A percentile compares a stretch with the other conserved stretches of the same genome.
Evolutionary conservation across 2,329 filamentous ascomycete species (phyloP).

Genomic region (Diaporthe humulicola): DNA sequence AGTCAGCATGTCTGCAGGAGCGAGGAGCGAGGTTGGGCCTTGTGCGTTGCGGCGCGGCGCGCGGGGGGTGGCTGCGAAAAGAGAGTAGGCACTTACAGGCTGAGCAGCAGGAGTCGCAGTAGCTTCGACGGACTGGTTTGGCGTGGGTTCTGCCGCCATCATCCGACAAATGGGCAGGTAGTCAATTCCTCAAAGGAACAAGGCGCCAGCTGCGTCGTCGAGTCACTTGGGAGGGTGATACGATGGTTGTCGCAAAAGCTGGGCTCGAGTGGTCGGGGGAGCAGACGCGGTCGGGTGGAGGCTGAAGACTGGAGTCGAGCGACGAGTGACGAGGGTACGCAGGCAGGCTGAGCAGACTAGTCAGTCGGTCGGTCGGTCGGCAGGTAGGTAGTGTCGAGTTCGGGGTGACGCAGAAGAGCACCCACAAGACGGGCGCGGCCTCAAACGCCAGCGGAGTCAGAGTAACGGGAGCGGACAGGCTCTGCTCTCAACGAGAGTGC

Average conservation of each 20-base stretch:
- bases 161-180: slow-evolving; percentile 57
- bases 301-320: slow-evolving; percentile 37
- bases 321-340: slow-evolving; percentile 33
- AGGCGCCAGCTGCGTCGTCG: slow-evolving; percentile 37
- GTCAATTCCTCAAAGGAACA: slow-evolving; percentile 38
- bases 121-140: slow-evolving; percentile 67
- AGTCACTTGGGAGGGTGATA: slow-evolving; percentile 17
- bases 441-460: slow-evolving; percentile 20
- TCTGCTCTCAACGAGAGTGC: slow-evolving; percentile 28
- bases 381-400: slow-evolving; percentile 20
- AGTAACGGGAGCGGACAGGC: background rate
- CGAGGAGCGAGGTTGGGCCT: slow-evolving; percentile 43
- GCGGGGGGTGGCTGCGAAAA: slow-evolving; percentile 20
- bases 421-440: slow-evolving; percentile 35
- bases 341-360: slow-evolving; percentile 29
- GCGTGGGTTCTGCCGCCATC: slow-evolving; percentile 74
- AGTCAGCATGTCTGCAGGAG: slow-evolving; percentile 60
- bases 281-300: slow-evolving; percentile 35
- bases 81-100: slow-evolving; percentile 55
- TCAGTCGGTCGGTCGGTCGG: slow-evolving; percentile 4
- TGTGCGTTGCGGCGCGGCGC: slow-evolving; percentile 49
- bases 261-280: slow-evolving; percentile 25
- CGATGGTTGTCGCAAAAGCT: slow-evolving; percentile 29
- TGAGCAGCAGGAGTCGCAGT: slow-evolving; percentile 61
- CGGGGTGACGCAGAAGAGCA: slow-evolving; percentile 35